Base-by-base conservation (phyloP, 352 stramenopile genomes). In the Pythium folliculosum region DNA sequence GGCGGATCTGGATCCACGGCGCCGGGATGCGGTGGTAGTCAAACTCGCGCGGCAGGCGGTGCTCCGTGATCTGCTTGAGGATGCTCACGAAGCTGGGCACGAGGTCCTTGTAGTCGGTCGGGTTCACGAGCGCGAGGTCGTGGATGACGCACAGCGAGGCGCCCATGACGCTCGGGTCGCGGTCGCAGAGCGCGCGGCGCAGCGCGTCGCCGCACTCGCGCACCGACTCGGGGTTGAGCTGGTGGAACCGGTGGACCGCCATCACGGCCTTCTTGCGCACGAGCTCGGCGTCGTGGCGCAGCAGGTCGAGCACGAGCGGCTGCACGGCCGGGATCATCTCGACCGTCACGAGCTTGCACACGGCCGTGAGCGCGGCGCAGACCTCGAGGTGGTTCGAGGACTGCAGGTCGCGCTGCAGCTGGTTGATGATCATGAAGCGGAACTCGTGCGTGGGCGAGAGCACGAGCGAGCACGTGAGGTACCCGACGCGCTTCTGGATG, bases 381-480 rank as follows among this genome's bases (percentile, higher is more conserved):
- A 98, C 95, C 77, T 99, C 97, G 27, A 97, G 78, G 52, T 97
- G 87, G 73, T 97, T 97, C 37, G 83, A 89, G 40, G 83, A 95
- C 72, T 96, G 86, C 56, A 97, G 67, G 60, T 97, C 92, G 70
- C 92, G 79, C 86, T 99, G 97, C 77, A 99, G 91, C 82, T 99
- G 97, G 80, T 99, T 99, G 45, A 99, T 98, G 38, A 99, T 96
- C 98, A 99, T 99, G 85, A 99, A 99, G 60, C 98, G 91, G 77
- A 99, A 99, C 80, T 99, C 97, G 81, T 99, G 97, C 38, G 98
- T 97, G 4, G 98, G 98, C 21, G 92, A 97, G 21, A 99, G 85
- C 76, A 97, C 99, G 57, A 98, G 86, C 23, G 70, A 85, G 75
- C 89, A 95, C 52, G 97, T 96, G 35, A 99, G 78, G 78, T 99